Evolutionary conservation across 2,329 filamentous ascomycete species (phyloP).

Genomic region (Furcasterigmium furcatum): DNA sequence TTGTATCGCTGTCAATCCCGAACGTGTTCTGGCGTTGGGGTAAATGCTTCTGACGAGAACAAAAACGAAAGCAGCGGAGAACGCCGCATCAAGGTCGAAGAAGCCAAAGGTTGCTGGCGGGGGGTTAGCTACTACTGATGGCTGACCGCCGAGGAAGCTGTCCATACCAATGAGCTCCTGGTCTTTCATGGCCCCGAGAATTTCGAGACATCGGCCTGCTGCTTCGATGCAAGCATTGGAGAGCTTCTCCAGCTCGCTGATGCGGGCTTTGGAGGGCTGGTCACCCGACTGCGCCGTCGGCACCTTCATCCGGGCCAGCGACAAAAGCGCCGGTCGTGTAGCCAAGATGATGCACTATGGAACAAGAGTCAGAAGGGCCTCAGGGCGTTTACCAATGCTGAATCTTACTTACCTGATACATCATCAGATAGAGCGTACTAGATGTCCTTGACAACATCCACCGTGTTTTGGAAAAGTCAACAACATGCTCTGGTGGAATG

Average conservation of each 20-base stretch:
- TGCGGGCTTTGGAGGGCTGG: too few species aligned
- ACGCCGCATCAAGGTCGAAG: slow-evolving; percentile 11
- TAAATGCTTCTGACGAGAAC: slow-evolving; percentile 6
- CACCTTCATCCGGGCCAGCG: slow-evolving; percentile 8
- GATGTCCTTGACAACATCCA: not conserved
- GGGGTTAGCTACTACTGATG: not conserved
- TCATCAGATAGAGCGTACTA: not conserved
- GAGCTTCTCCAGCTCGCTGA: slow-evolving; percentile 1
- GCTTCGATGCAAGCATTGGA: slow-evolving; percentile 8
- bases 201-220: too few species aligned
- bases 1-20: slow-evolving; percentile 1
- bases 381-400: not conserved
- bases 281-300: too few species aligned
- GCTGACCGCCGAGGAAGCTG: not conserved
- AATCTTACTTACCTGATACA: not conserved
- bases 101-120: slow-evolving; percentile 8
- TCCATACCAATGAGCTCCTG: not conserved
- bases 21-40: not conserved
- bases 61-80: slow-evolving; percentile 12
- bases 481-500: not conserved
- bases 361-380: not conserved
- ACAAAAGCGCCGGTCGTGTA: slow-evolving; percentile 7
- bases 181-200: not conserved
- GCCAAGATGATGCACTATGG: slow-evolving; percentile 6
- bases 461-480: not conserved